These are phyloP conservation scores for Zasmidium citrigriseum DNA, from an alignment of 2,329 filamentous ascomycete genomes.

Conservation along the genomic window DNA sequence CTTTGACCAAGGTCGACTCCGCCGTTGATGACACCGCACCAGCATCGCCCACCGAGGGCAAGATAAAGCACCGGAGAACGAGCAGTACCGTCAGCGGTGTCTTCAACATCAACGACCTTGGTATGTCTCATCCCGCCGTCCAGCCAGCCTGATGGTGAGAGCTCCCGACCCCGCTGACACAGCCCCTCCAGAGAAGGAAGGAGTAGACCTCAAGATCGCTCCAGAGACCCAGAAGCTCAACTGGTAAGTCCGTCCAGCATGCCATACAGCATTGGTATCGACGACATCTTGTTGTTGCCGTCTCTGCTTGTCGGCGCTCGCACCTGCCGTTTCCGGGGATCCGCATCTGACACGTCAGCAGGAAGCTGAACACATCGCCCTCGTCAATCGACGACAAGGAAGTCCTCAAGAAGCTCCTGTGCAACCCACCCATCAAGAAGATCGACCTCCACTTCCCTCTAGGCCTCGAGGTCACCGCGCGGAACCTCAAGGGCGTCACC, in stretches of 20 bases:
- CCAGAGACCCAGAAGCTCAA: constrained; percentile 83
- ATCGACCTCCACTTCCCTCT: constrained; percentile 91
- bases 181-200: constrained; percentile 65
- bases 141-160: neutral
- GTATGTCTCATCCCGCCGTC: constrained; percentile 11
- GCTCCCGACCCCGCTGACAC: constrained; percentile 9
- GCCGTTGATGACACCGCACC: constrained; percentile 71
- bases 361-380: constrained; percentile 92
- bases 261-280: neutral
- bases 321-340: neutral
- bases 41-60: constrained; percentile 67
- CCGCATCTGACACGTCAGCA: constrained; percentile 41
- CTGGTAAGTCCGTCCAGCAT: constrained; percentile 63
- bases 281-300: neutral
- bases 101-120: constrained; percentile 66
- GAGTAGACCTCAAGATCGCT: constrained; percentile 70
- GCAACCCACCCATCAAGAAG: constrained; percentile 83
- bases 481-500: constrained; percentile 91
- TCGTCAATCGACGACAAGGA: constrained; percentile 78
- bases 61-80: constrained; percentile 65
- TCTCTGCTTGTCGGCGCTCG: neutral
- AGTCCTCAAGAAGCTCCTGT: constrained; percentile 77
- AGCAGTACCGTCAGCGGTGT: constrained; percentile 75
- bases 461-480: constrained; percentile 81
- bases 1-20: constrained; percentile 87